Evolutionary conservation across 768 basidiomycete genomes (phyloP).

Genomic region (Collybiopsis confluens): DNA sequence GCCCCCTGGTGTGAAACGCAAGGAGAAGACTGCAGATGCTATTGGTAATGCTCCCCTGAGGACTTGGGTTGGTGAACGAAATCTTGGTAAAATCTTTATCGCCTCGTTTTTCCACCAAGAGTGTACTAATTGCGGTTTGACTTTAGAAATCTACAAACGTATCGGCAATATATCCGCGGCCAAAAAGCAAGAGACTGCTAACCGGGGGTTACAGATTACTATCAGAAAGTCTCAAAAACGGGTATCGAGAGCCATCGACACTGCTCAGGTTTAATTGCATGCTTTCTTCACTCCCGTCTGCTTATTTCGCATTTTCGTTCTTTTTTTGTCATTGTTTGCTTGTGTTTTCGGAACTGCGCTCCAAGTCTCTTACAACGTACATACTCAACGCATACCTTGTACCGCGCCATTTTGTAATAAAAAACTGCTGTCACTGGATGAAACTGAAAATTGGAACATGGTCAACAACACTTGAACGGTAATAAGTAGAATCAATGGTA

Average conservation of each 20-base stretch:
- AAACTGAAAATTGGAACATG: no score
- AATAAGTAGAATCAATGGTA: background rate
- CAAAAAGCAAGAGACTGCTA: conserved; percentile 5
- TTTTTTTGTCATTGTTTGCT: no score
- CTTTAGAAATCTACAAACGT: conserved; percentile 2
- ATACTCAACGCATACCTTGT: no score
- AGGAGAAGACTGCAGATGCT: background rate
- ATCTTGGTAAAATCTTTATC: conserved; percentile 44
- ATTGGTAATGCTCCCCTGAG: conserved; percentile 63
- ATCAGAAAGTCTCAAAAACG: background rate
- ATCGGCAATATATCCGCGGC: background rate
- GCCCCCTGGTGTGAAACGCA: background rate
- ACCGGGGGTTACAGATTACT: background rate
- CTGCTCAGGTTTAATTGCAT: background rate
- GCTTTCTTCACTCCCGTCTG: no score
- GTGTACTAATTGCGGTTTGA: background rate
- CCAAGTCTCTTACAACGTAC: no score
- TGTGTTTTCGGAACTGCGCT: no score
- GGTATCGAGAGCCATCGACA: background rate
- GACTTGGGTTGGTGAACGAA: conserved; percentile 70
- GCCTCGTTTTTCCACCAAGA: background rate
- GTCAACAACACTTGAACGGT: background rate
- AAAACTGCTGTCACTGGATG: no score
- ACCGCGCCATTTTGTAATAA: no score
- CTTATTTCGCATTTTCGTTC: no score